A percentile compares a stretch with the other conserved stretches of the same genome.
These are phyloP conservation scores for Fonsecaea monophora DNA, from an alignment of 2,329 filamentous ascomycete genomes.

Conservation along the genomic window DNA sequence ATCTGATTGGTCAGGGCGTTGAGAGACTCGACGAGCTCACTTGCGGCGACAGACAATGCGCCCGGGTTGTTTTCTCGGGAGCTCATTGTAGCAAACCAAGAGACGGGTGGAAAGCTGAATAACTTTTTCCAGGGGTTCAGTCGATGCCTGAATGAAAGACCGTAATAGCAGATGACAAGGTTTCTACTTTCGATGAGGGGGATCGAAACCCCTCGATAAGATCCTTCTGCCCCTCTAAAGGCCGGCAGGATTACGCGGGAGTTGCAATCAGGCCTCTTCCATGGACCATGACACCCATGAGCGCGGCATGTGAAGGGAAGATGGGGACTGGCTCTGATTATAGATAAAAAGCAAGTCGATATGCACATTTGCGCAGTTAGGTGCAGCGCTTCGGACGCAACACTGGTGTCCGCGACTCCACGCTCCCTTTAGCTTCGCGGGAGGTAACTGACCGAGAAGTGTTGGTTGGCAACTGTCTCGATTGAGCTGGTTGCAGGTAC, in stretches of 20 bases:
- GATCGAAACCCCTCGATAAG: neutral
- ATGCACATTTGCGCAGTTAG: neutral
- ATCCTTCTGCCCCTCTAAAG: neutral
- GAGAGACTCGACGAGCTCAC: slow-evolving; percentile 4
- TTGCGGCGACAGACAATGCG: neutral
- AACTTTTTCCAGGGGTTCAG: neutral
- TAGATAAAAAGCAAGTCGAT: neutral
- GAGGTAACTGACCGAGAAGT: neutral
- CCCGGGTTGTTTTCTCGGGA: slow-evolving; percentile 4
- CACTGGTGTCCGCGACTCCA: neutral
- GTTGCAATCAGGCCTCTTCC: slow-evolving; percentile 2
- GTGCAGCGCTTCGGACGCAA: neutral
- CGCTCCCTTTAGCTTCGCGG: neutral
- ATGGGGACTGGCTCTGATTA: neutral
- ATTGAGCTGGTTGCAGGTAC: slow-evolving; percentile 1
- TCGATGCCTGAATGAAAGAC: slow-evolving; percentile 2
- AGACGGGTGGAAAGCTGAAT: slow-evolving; percentile 2
- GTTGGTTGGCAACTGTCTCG: neutral
- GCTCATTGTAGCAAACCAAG: neutral
- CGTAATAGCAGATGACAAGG: slow-evolving; percentile 1
- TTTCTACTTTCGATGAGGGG: slow-evolving; percentile 1
- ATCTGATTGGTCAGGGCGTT: slow-evolving; percentile 12
- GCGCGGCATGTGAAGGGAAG: neutral
- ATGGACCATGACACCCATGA: slow-evolving; percentile 1
- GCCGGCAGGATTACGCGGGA: neutral